A percentile compares a stretch with the other conserved stretches of the same genome.
Conservation (phyloP, 1,284 basidiomycete species). For the Rhodotorula sp. region DNA sequence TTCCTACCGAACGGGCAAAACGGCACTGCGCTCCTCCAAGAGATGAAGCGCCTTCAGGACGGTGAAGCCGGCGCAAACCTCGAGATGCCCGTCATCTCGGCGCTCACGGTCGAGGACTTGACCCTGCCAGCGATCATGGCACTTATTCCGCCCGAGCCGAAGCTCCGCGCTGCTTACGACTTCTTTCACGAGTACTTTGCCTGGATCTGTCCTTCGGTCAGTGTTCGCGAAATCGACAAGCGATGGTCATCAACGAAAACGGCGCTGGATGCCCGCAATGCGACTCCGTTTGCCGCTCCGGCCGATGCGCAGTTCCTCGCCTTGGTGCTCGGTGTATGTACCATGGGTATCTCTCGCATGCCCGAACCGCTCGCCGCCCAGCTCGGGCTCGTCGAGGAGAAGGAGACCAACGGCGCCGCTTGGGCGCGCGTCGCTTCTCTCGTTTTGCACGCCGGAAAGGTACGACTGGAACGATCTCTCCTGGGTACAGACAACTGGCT, state of each 20-base stretch:
- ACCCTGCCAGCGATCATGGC: neutral
- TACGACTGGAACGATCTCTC: neutral
- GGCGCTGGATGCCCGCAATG: neutral
- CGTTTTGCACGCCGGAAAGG: constrained; percentile 6
- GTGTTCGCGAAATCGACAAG: constrained; percentile 1
- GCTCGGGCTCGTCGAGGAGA: constrained; percentile 13
- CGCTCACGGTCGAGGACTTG: constrained; percentile 4
- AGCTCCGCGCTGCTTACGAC: constrained; percentile 6
- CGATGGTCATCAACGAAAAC: neutral
- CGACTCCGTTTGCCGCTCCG: neutral
- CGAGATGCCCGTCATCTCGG: neutral
- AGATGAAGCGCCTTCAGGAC: constrained; percentile 4
- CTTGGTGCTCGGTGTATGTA: constrained; percentile 9
- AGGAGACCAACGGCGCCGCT: constrained; percentile 3
- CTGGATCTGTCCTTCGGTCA: constrained; percentile 4
- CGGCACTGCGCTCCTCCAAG: constrained; percentile 8
- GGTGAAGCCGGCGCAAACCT: neutral
- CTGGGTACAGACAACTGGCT: neutral
- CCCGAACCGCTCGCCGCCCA: constrained; percentile 2
- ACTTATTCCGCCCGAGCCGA: neutral
- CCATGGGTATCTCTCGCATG: constrained; percentile 27
- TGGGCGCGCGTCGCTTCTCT: constrained; percentile 21
- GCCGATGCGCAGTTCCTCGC: constrained; percentile 22
- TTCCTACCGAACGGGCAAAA: neutral
- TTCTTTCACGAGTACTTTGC: constrained; percentile 1